Percentiles rank a stretch among this genome's conserved stretches.
These are phyloP conservation scores for Aspergillus ustus DNA, from an alignment of 2,329 filamentous ascomycete genomes.

Conservation along the genomic window DNA sequence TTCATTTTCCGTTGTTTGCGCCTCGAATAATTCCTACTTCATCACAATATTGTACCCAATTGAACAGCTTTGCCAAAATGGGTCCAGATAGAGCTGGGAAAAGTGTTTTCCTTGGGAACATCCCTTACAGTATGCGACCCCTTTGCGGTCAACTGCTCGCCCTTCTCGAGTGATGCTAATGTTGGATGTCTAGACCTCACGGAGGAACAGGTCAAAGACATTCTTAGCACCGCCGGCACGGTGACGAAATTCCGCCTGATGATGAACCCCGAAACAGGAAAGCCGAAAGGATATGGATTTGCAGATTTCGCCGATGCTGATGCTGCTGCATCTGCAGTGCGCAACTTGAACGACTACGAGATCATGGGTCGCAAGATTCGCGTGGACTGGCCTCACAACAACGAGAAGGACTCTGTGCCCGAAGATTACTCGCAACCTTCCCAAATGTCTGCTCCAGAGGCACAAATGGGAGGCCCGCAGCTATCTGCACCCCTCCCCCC, in stretches of 20 bases:
- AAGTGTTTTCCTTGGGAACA: slow-evolving; percentile 55
- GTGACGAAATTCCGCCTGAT: slow-evolving; percentile 92
- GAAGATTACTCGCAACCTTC: slow-evolving; percentile 53
- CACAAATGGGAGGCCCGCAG: slow-evolving; percentile 43
- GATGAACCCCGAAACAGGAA: slow-evolving; percentile 92
- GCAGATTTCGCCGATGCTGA: slow-evolving; percentile 94
- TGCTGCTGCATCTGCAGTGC: slow-evolving; percentile 88
- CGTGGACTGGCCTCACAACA: slow-evolving; percentile 95
- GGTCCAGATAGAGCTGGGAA: slow-evolving; percentile 50
- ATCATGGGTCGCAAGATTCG: slow-evolving; percentile 92
- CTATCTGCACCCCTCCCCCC: slow-evolving; percentile 69
- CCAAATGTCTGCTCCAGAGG: slow-evolving; percentile 42
- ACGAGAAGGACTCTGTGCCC: slow-evolving; percentile 69
- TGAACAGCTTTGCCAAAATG: slow-evolving; percentile 34
- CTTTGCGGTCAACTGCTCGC: not conserved
- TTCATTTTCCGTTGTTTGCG: not conserved
- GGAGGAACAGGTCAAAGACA: slow-evolving; percentile 94
- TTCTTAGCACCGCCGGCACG: slow-evolving; percentile 86
- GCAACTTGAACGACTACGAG: slow-evolving; percentile 94
- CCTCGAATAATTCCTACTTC: not conserved
- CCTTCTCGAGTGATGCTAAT: not conserved
- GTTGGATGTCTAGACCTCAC: slow-evolving; percentile 71
- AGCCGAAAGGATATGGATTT: slow-evolving; percentile 95
- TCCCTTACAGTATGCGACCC: slow-evolving; percentile 75
- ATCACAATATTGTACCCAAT: not conserved